Percentiles rank a stretch among this genome's conserved stretches.
Evolutionary conservation across 2,329 filamentous ascomycete genomes (phyloP).

Genomic region (Penicillium sp.): DNA sequence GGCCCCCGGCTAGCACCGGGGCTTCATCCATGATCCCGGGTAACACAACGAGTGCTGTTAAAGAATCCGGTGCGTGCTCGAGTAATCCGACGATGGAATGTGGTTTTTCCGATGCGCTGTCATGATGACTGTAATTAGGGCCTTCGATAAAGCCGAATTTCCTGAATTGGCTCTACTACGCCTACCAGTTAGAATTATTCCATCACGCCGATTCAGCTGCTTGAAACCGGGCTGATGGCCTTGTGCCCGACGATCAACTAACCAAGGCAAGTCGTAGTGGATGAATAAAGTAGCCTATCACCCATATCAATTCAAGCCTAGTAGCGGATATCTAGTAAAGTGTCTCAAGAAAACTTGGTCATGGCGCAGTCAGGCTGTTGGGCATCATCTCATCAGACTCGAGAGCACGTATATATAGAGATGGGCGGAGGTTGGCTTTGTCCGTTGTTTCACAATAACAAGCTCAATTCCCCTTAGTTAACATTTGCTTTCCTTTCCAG

Average conservation of each 20-base stretch:
- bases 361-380: conserved; percentile 6
- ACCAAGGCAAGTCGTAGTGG: neutral
- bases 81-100: neutral
- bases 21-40: neutral
- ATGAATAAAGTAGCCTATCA: neutral
- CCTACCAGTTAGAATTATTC: neutral
- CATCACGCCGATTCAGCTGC: neutral
- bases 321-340: neutral
- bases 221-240: neutral
- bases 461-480: neutral
- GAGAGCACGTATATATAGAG: neutral
- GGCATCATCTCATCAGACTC: conserved; percentile 1
- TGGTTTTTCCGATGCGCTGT: neutral
- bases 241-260: neutral
- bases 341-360: neutral
- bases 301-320: neutral
- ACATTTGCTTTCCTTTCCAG: neutral
- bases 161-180: neutral
- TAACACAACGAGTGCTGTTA: neutral
- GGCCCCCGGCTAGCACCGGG: neutral
- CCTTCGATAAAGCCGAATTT: neutral
- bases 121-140: neutral
- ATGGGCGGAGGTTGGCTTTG: neutral
- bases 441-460: neutral
- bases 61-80: neutral